phyloP scores from a whole-genome alignment of 352 stramenopile species.

The Phytophthora ohioensis region DNA sequence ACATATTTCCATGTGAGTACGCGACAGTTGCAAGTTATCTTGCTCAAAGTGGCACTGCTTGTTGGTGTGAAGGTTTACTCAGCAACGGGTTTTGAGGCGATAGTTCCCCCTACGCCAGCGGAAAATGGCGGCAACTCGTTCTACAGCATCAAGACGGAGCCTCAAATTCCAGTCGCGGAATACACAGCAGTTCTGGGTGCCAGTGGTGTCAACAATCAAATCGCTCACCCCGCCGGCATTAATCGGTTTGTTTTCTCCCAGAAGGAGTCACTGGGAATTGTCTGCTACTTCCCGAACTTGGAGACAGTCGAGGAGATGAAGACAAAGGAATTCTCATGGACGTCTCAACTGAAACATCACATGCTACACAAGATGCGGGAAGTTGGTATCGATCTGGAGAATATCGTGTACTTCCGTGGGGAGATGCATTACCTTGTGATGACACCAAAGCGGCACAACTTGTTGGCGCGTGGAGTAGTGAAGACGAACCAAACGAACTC shows the following conservation, averaged over 20 bases:
- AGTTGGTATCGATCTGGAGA: slow-evolving; percentile 71
- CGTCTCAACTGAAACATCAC: slow-evolving; percentile 76
- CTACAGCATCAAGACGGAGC: slow-evolving; percentile 70
- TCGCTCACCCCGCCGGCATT: slow-evolving; percentile 60
- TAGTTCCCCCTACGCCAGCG: slow-evolving; percentile 34
- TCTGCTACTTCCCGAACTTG: slow-evolving; percentile 82
- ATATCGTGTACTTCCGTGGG: slow-evolving; percentile 85
- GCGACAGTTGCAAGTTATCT: slow-evolving; percentile 77
- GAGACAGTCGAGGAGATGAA: slow-evolving; percentile 68
- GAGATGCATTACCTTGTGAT: slow-evolving; percentile 89
- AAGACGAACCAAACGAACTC: slow-evolving; percentile 64
- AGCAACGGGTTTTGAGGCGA: slow-evolving; percentile 54
- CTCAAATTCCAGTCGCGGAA: slow-evolving; percentile 69
- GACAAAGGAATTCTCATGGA: slow-evolving; percentile 80
- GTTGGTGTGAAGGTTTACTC: slow-evolving; percentile 67
- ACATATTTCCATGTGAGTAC: slow-evolving; percentile 86
- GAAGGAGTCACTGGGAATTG: slow-evolving; percentile 75
- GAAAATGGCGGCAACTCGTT: slow-evolving; percentile 47
- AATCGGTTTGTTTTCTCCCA: slow-evolving; percentile 79
- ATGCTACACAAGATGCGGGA: slow-evolving; percentile 73
- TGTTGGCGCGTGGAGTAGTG: slow-evolving; percentile 67
- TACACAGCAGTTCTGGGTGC: slow-evolving; percentile 69
- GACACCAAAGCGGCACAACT: slow-evolving; percentile 72
- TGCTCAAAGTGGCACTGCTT: slow-evolving; percentile 80
- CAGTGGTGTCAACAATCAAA: slow-evolving; percentile 63